Conservation (phyloP, 768 basidiomycete species). For the Termitomyces sp. region DNA sequence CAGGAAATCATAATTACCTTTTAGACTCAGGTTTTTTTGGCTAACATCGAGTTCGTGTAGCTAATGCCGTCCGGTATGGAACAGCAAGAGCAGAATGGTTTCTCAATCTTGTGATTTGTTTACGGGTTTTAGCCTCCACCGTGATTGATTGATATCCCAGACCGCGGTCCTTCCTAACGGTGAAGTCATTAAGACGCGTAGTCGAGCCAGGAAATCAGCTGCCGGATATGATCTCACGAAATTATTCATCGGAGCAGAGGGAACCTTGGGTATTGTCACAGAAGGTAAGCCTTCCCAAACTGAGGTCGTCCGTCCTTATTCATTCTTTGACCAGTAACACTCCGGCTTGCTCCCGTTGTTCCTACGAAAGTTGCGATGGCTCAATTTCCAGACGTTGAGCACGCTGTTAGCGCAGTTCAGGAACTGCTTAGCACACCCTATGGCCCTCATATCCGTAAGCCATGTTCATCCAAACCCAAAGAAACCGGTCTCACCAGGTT, state of each 20-base stretch:
- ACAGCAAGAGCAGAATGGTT: slow-evolving; percentile 90
- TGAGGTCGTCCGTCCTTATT: neutral
- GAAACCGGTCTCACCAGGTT: neutral
- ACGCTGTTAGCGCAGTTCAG: slow-evolving; percentile 76
- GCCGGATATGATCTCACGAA: slow-evolving; percentile 88
- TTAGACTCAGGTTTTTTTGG: neutral
- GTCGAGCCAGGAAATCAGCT: slow-evolving; percentile 75
- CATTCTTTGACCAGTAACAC: slow-evolving; percentile 48
- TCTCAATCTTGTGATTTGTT: slow-evolving; percentile 60
- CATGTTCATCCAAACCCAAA: neutral
- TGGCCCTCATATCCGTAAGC: slow-evolving; percentile 70
- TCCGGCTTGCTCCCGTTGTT: slow-evolving; percentile 74
- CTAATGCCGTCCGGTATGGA: slow-evolving; percentile 81
- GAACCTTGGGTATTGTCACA: slow-evolving; percentile 86
- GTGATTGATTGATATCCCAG: slow-evolving; percentile 32
- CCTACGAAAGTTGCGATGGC: slow-evolving; percentile 87
- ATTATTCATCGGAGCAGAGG: slow-evolving; percentile 86
- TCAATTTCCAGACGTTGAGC: slow-evolving; percentile 75
- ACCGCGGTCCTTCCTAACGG: slow-evolving; percentile 84
- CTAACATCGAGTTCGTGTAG: slow-evolving; percentile 26
- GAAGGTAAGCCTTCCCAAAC: slow-evolving; percentile 44
- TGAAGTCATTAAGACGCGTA: slow-evolving; percentile 82
- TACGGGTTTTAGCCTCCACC: neutral
- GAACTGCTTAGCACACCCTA: slow-evolving; percentile 68
- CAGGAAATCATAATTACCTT: slow-evolving; percentile 24